phyloP scores from a whole-genome alignment of 352 stramenopile genomes.

The Albugo laibachii region DNA sequence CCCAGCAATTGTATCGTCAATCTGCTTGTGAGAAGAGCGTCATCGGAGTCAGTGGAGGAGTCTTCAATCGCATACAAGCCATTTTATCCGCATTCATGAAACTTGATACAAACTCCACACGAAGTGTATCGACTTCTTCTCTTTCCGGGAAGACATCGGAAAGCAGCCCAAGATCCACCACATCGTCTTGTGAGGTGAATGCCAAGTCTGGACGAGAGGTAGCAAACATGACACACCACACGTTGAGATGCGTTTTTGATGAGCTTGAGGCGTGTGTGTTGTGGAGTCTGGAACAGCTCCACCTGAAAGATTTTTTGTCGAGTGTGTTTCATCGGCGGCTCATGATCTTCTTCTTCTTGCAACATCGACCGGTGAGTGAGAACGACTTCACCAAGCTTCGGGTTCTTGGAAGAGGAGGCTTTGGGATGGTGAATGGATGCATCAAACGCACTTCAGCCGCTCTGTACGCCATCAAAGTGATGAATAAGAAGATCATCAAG shows the following conservation, averaged over 20 bases:
- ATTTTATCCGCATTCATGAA: background rate
- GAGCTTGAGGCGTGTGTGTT: constrained; percentile 55
- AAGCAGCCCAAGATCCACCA: background rate
- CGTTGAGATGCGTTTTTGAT: constrained; percentile 23
- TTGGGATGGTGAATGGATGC: constrained; percentile 92
- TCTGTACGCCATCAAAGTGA: constrained; percentile 86
- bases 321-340: constrained; percentile 68
- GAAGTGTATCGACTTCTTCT: background rate
- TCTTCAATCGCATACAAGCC: constrained; percentile 22
- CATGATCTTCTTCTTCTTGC: constrained; percentile 81
- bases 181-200: background rate
- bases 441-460: constrained; percentile 85
- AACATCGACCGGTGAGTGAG: constrained; percentile 78
- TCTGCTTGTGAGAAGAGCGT: constrained; percentile 17
- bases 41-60: constrained; percentile 35
- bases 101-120: constrained; percentile 16
- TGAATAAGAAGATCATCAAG: constrained; percentile 86
- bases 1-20: constrained; percentile 17
- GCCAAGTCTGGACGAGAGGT: background rate
- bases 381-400: constrained; percentile 93
- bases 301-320: constrained; percentile 54
- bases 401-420: constrained; percentile 89
- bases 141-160: background rate
- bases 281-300: constrained; percentile 34
- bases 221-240: constrained; percentile 3